Percentiles rank a stretch among this genome's conserved stretches.
phyloP scores from a whole-genome alignment of 2,329 filamentous ascomycete species.

The Monosporascus sp. region DNA sequence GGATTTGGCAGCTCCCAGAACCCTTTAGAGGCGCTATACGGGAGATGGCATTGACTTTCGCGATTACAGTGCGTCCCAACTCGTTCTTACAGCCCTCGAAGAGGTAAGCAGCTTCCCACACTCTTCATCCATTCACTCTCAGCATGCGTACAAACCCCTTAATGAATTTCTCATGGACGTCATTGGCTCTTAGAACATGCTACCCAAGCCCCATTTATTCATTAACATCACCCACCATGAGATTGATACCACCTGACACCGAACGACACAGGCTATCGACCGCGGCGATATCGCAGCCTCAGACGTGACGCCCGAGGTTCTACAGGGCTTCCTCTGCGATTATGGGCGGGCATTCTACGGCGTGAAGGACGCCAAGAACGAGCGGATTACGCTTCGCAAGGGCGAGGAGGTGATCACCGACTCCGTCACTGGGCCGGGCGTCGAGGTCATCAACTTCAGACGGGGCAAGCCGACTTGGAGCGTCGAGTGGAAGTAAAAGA shows the following conservation, averaged over 20 bases:
- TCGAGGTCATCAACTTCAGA: constrained; percentile 62
- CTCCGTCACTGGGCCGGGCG: constrained; percentile 47
- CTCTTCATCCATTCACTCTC: no score
- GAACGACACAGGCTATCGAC: constrained; percentile 27
- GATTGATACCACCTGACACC: background rate
- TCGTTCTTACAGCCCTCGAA: constrained; percentile 55
- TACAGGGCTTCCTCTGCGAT: constrained; percentile 25
- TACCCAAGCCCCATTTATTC: no score
- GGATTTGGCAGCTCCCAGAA: background rate
- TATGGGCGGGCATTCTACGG: constrained; percentile 23
- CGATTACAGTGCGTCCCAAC: constrained; percentile 29
- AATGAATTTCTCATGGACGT: no score
- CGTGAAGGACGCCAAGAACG: constrained; percentile 2
- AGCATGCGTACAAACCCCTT: no score
- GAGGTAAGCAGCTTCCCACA: constrained; percentile 10
- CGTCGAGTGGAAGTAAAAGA: constrained; percentile 36
- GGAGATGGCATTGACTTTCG: background rate
- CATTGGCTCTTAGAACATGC: no score
- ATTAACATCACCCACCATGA: no score
- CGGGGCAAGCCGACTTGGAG: constrained; percentile 57
- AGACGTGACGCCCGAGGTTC: constrained; percentile 22
- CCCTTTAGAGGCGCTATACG: background rate
- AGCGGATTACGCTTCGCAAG: constrained; percentile 7
- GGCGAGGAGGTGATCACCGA: constrained; percentile 44
- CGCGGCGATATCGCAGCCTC: constrained; percentile 21